Percentiles rank a stretch among this genome's conserved stretches.
phyloP scores from a whole-genome alignment of 352 stramenopile genomes.

The Elongisporangium prolatum region DNA sequence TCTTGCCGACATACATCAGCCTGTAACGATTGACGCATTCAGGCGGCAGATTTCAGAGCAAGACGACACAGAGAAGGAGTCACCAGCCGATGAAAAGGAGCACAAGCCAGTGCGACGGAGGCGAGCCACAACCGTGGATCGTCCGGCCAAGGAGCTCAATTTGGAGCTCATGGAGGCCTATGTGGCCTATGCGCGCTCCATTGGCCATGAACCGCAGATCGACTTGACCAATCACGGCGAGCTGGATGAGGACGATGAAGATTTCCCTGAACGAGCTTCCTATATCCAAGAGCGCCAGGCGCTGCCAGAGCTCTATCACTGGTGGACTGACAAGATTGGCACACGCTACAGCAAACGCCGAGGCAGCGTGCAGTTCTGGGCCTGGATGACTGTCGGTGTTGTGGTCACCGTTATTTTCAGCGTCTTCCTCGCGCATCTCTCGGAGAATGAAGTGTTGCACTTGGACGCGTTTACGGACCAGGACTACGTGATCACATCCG shows the following conservation, averaged over 20 bases:
- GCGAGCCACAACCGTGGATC: conserved; percentile 60
- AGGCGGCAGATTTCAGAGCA: conserved; percentile 29
- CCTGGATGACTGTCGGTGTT: conserved; percentile 30
- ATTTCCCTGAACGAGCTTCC: conserved; percentile 15
- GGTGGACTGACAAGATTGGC: conserved; percentile 44
- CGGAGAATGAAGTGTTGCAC: conserved; percentile 59
- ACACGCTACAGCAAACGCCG: conserved; percentile 26
- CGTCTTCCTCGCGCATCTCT: conserved; percentile 26
- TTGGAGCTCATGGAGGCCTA: conserved; percentile 93
- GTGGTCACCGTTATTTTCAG: conserved; percentile 23
- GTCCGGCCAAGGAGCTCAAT: conserved; percentile 88
- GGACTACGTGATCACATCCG: conserved; percentile 38
- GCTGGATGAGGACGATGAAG: conserved; percentile 26
- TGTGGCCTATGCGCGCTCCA: conserved; percentile 90
- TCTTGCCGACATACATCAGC: conserved; percentile 46
- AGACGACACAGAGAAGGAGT: conserved; percentile 79
- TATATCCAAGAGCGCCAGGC: conserved; percentile 33
- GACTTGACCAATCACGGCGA: conserved; percentile 78
- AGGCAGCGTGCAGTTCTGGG: conserved; percentile 30
- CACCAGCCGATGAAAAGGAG: conserved; percentile 18
- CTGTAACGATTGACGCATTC: conserved; percentile 47
- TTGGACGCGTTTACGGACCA: conserved; percentile 52
- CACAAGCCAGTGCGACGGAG: conserved; percentile 16
- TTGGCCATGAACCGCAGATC: conserved; percentile 80
- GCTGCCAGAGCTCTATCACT: conserved; percentile 27